These are phyloP conservation scores for Geosmithia putterillii DNA, from an alignment of 2,329 filamentous ascomycete species.

Conservation along the genomic window DNA sequence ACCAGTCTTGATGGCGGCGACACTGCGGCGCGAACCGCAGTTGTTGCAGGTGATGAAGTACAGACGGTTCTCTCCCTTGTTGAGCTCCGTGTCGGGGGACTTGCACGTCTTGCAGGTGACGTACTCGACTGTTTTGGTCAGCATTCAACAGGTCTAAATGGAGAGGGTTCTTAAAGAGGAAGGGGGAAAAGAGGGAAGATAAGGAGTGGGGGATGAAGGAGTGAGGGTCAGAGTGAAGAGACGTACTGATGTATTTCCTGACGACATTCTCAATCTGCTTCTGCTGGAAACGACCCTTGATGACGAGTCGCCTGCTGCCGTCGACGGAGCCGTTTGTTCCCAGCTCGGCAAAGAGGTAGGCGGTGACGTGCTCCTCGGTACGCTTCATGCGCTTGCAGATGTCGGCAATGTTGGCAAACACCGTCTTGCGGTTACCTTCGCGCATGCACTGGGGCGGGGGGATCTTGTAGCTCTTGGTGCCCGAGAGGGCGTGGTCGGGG, in stretches of 20 bases:
- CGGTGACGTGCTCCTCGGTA: constrained; percentile 92
- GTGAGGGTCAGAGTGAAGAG: background rate
- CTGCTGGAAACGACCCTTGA: constrained; percentile 99
- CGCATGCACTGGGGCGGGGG: constrained; percentile 95
- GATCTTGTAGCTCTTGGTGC: constrained; percentile 96
- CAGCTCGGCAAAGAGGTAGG: constrained; percentile 95
- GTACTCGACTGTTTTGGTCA: constrained; percentile 85
- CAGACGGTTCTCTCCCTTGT: constrained; percentile 97
- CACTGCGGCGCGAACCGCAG: constrained; percentile 70
- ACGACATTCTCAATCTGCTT: constrained; percentile 98
- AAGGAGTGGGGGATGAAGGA: background rate
- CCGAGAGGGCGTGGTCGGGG: constrained; percentile 83
- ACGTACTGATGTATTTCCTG: constrained; percentile 83
- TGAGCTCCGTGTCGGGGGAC: constrained; percentile 87
- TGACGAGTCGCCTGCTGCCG: constrained; percentile 83
- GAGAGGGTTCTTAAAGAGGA: constrained; percentile 13
- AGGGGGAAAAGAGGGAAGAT: background rate
- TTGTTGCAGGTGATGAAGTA: constrained; percentile 96
- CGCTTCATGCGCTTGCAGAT: constrained; percentile 99
- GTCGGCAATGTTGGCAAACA: constrained; percentile 97
- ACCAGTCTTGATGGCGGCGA: constrained; percentile 98
- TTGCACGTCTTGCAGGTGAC: constrained; percentile 98
- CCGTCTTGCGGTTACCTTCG: constrained; percentile 99
- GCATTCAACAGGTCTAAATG: no score
- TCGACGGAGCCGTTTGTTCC: constrained; percentile 94